phyloP scores from a whole-genome alignment of 306 rosid species.

The Sechiopsis laciniata region DNA sequence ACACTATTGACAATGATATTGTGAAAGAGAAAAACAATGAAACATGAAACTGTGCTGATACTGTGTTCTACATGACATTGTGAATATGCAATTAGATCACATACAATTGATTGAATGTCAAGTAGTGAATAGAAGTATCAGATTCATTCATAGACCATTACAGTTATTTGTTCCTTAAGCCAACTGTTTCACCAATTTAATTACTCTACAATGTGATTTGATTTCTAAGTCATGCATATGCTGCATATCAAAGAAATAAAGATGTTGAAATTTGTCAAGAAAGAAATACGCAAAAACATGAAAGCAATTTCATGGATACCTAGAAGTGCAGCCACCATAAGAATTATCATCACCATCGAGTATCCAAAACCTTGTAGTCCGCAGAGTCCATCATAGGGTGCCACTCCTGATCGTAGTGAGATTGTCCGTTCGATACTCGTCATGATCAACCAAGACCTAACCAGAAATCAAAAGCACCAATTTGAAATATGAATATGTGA shows the following conservation, averaged over 20 bases:
- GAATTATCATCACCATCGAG: not conserved
- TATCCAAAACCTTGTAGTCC: too few species aligned
- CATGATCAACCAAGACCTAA: not conserved
- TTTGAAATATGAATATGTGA: too few species aligned
- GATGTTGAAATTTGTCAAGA: not conserved
- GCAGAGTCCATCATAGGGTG: not conserved
- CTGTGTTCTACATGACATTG: not conserved
- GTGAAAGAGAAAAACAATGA: conserved; percentile 6
- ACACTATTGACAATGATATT: not conserved
- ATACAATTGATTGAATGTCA: not conserved
- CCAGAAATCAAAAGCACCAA: too few species aligned
- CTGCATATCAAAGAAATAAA: not conserved
- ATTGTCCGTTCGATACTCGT: not conserved
- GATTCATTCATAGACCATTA: not conserved
- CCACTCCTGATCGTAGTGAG: not conserved
- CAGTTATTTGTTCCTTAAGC: not conserved
- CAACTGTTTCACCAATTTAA: not conserved
- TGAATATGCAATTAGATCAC: conserved; percentile 5
- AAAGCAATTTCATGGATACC: not conserved
- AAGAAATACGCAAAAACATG: conserved; percentile 1
- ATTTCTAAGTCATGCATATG: not conserved
- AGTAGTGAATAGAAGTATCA: not conserved
- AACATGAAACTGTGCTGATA: not conserved
- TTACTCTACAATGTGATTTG: not conserved
- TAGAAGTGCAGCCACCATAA: too few species aligned